Evolutionary conservation across 2,329 filamentous ascomycete species (phyloP).

Genomic region (Phialophora tarda): DNA sequence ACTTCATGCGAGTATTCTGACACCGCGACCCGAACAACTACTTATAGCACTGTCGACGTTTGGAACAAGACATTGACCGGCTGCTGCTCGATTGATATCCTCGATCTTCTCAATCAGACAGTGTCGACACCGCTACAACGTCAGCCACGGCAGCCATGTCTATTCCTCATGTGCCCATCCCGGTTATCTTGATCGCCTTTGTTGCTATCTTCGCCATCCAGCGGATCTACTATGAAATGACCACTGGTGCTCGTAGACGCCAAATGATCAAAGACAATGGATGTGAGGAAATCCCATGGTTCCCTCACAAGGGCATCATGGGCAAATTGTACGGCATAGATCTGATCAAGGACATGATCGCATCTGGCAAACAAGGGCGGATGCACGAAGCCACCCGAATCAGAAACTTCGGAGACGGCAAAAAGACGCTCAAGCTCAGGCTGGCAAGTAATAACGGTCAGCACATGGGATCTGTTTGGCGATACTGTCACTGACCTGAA

Average conservation of each 20-base stretch:
- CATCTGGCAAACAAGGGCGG: constrained; percentile 28
- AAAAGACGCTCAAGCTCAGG: constrained; percentile 26
- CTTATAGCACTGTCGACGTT: background rate
- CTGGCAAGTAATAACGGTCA: constrained; percentile 15
- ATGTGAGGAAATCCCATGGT: constrained; percentile 54
- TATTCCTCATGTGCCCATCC: constrained; percentile 19
- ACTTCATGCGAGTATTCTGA: background rate
- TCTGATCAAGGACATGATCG: constrained; percentile 32
- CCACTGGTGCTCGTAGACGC: constrained; percentile 32
- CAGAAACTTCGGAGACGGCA: constrained; percentile 31
- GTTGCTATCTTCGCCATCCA: constrained; percentile 26
- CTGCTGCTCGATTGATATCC: background rate
- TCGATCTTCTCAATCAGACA: background rate
- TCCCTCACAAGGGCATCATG: constrained; percentile 54
- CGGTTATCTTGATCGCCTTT: constrained; percentile 24
- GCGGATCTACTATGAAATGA: constrained; percentile 34
- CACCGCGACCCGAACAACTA: background rate
- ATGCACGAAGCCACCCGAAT: constrained; percentile 31
- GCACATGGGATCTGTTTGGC: background rate
- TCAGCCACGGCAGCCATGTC: constrained; percentile 28
- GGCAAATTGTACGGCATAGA: constrained; percentile 37
- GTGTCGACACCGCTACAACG: background rate
- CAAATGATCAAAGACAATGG: constrained; percentile 46
- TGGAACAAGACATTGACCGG: background rate
- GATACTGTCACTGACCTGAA: background rate